phyloP scores from a whole-genome alignment of 2,329 filamentous ascomycete species.

The Nemania sp. region DNA sequence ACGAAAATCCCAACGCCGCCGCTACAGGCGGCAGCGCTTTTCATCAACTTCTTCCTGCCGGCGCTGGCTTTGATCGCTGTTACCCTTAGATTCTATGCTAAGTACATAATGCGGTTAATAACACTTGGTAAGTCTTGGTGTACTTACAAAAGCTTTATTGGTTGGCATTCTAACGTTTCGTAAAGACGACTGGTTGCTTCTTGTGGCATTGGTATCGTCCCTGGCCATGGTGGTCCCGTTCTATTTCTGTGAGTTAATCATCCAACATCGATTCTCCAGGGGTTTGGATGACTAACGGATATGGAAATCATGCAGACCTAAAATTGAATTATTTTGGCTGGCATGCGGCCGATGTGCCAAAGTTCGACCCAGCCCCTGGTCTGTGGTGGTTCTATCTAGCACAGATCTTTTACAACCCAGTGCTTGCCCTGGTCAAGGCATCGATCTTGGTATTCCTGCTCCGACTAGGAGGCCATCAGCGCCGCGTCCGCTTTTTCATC shows the following conservation, averaged over 20 bases:
- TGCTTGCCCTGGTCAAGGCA: slow-evolving; percentile 50
- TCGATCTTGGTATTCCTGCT: slow-evolving; percentile 51
- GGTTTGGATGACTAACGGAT: too few species aligned
- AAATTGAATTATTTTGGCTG: slow-evolving; percentile 42
- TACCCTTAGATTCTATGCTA: slow-evolving; percentile 36
- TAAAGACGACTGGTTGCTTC: slow-evolving; percentile 37
- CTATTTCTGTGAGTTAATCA: slow-evolving; percentile 36
- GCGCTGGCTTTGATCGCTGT: slow-evolving; percentile 37
- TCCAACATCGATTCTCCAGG: not conserved
- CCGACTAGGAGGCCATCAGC: slow-evolving; percentile 44
- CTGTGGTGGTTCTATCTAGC: slow-evolving; percentile 44
- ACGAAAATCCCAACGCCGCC: slow-evolving; percentile 40
- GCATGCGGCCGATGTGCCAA: slow-evolving; percentile 22
- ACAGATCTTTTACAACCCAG: slow-evolving; percentile 51
- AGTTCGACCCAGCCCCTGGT: slow-evolving; percentile 24
- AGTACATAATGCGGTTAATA: slow-evolving; percentile 35
- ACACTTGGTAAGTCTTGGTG: slow-evolving; percentile 32
- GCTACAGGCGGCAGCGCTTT: slow-evolving; percentile 39
- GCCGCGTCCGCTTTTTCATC: slow-evolving; percentile 38
- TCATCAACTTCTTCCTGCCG: slow-evolving; percentile 43
- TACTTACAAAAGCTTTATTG: too few species aligned
- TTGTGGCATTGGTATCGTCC: slow-evolving; percentile 33
- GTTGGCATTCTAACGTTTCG: not conserved
- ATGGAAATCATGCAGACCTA: slow-evolving; percentile 18
- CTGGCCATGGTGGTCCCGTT: slow-evolving; percentile 31